phyloP scores from a whole-genome alignment of 208 protist genomes.

The Polymyxa betae region DNA sequence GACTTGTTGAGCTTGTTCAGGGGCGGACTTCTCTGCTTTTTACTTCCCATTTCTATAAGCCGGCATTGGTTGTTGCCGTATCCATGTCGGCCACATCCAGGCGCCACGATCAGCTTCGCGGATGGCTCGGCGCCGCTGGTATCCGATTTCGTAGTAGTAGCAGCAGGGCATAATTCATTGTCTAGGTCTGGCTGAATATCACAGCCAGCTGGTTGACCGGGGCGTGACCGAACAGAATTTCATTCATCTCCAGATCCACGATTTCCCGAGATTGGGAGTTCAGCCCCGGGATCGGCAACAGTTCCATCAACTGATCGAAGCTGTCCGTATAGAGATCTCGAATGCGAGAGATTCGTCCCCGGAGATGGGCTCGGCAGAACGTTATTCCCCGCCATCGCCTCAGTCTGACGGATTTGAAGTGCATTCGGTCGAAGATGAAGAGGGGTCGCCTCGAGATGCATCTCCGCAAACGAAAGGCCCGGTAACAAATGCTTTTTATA shows the following conservation, averaged over 20 bases:
- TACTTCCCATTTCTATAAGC: no score
- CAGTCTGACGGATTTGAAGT: conserved; percentile 2
- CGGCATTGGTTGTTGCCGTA: no score
- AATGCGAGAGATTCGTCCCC: neutral
- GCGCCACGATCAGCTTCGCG: no score
- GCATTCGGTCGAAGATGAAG: conserved; percentile 7
- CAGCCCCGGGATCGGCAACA: conserved; percentile 5
- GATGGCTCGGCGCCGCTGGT: no score
- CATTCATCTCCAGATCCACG: neutral
- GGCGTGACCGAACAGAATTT: conserved; percentile 48
- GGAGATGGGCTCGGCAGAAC: neutral
- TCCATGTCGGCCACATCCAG: no score
- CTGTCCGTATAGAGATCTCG: neutral
- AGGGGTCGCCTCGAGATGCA: neutral
- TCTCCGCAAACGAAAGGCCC: neutral
- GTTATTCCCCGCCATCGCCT: neutral
- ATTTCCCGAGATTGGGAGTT: conserved; percentile 11
- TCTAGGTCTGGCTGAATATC: conserved; percentile 34
- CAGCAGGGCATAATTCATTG: no score
- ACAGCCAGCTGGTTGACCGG: conserved; percentile 46
- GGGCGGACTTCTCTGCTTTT: no score
- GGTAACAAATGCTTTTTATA: neutral
- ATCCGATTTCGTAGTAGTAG: no score
- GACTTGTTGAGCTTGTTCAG: no score
- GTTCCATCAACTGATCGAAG: neutral